Evolutionary conservation across 129 eudicot genomes (phyloP), one percentile per base, ranked within the genome.

Genomic region (Centella asiatica): DNA sequence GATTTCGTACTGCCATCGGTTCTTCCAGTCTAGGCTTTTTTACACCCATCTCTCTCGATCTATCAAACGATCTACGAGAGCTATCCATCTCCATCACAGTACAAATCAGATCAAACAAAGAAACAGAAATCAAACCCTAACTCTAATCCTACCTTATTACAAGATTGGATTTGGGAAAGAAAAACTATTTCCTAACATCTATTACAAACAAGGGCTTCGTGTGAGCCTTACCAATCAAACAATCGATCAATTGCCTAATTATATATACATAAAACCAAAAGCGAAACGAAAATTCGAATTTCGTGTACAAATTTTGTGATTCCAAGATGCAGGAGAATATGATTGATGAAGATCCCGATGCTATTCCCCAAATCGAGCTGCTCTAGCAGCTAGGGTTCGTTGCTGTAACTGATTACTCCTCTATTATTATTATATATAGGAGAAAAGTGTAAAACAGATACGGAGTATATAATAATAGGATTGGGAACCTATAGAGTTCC

Each of bases 21-120:
- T 85, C 87, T 56, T 78, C 95, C 3, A 86, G 70, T 73, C 95
- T 71, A 62, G 95, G 84, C 62, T 84, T 86, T 62, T 90, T 90
- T 45, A 74, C 32, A 11, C 79, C 84, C 19, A 76, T 77, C 26
- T 86, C 87, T 57, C 81, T 77, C 53, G 85, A 73, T 77, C 93
- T 78, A 46, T 78, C 93, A 19, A 85, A 80, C 6, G 81, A 77
- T 74, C 95, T 78, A 33, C 96, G 80, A 42, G 79, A 68, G 44
- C 83, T 83, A 69, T 76, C 87, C 92, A 76, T 83, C 36, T 84
- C 89, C 82, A 80, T 83, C 42, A 68, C 29, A 29, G 34, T 22
- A 44, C 25, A 70, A 19, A 46, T 55, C 26, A 60, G 47, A 64
- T 11, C 64, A 31, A 57, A 6, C 52, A 69, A 42, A 40, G 23